These are phyloP conservation scores for Vigna hirtella DNA, from an alignment of 306 rosid species.

Conservation along the genomic window DNA sequence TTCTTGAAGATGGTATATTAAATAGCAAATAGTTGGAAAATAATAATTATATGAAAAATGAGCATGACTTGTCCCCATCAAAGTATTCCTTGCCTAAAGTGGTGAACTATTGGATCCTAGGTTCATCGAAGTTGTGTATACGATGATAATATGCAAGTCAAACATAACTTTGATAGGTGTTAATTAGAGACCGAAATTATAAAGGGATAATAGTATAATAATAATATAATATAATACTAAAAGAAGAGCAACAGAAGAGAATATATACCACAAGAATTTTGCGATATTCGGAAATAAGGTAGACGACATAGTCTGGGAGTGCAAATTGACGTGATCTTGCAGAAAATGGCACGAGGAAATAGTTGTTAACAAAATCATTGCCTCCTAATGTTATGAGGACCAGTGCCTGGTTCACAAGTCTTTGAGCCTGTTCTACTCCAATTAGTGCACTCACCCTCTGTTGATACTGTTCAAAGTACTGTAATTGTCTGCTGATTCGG, in stretches of 20 bases:
- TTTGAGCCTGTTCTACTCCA: constrained; percentile 54
- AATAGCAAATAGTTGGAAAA: neutral
- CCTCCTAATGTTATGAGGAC: constrained; percentile 79
- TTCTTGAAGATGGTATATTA: too few relatives aligned
- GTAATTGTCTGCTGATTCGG: constrained; percentile 62
- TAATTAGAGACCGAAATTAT: neutral
- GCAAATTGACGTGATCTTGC: constrained; percentile 85
- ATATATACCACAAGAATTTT: constrained; percentile 67
- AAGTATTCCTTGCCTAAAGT: neutral
- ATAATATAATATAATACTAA: neutral
- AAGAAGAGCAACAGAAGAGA: neutral
- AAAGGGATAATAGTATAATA: too few relatives aligned
- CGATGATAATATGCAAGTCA: neutral
- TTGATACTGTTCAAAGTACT: constrained; percentile 74
- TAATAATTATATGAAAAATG: neutral
- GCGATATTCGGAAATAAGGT: constrained; percentile 79
- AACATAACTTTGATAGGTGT: neutral
- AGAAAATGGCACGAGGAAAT: constrained; percentile 76
- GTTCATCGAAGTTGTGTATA: too few relatives aligned
- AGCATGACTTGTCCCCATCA: neutral
- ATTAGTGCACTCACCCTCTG: constrained; percentile 64
- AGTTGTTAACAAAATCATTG: constrained; percentile 90
- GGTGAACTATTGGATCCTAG: neutral
- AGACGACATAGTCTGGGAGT: constrained; percentile 75
- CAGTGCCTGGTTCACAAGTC: constrained; percentile 66